Base-by-base conservation (phyloP, 1,284 basidiomycete species). In the Rhodotorula sp. region DNA sequence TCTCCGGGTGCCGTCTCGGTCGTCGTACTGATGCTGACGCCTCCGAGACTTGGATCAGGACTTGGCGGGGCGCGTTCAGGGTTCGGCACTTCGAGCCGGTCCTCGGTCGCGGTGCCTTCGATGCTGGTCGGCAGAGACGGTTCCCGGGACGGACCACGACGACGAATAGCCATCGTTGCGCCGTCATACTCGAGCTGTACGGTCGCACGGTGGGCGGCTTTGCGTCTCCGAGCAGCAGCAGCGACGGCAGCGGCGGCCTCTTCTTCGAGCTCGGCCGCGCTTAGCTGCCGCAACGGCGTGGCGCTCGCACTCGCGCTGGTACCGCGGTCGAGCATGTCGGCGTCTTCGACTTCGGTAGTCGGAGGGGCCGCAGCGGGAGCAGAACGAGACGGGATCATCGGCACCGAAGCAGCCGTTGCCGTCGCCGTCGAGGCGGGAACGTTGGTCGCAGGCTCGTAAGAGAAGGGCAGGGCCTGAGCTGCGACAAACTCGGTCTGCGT, bases 111-210 rank as follows among this genome's bases (percentile, higher is more conserved):
- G 26, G 42, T 26, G 30, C n/a, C 48, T 51, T 53, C 56, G 42
- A 62, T 30, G 46, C 45, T 20, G n/a, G 65, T 46, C 58, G 69
- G n/a, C 48, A 61, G 56, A 30, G 51, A 42, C 12, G 62, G 62
- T 29, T 55, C 62, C 20, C 29, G 44, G 17, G 51, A 55, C 24
- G 33, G 53, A 26, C 62, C 62, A 2, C 53, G n/a, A 2, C 60
- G 46, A 3, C 60, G 42, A 3, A 29, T 24, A 15, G 29, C 24
- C 6, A 12, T 14, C 42, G 53, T 48, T 0, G 26, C 48, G 7
- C 62, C 84, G 55, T 89, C 88, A 76, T 94, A 94, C 80, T 95
- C 93, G 67, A 96, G 89, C 80, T 96, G 93, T 54, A 95, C 91
- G 4, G 93, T 95, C 81, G 95, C 92, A 22, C 89, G 82, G 79